Evolutionary conservation across 805 yeast species (phyloP), one percentile per base, ranked within the genome.

Genomic region (Metschnikowia gelsemii): DNA sequence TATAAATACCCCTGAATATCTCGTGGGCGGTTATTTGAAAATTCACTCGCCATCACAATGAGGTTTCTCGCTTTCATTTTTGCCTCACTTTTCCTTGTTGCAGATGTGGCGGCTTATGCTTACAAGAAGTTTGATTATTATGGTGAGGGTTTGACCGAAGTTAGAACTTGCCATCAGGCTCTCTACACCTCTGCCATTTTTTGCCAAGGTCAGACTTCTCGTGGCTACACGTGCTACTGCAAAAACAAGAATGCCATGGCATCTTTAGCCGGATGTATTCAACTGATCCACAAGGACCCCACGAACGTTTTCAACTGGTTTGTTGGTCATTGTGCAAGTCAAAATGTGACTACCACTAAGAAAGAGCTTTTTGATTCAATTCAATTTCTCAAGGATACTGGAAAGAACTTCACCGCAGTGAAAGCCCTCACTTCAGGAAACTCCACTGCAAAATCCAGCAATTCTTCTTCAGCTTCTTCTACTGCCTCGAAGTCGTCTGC

Each of bases 171-270:
- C 24, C 22, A 18, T 6, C 19, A 18, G 30, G 38, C 45, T 7
- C 38, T 42, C 16, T 42, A 6, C 13, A 5, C 25, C 2, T 32
- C 41, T 5, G 45, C 45, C 4, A 36, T 21, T 3, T 42, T 35
- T 31, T 42, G 45, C 17, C 9, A 20, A 9, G 12, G 13, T 12
- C 40, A 35, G 20, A 29, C 25, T n/a, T 18, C 40, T 12, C 21
- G 16, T 12, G 23, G 19, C 12, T 42, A 26, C 19, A 17, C 19
- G 13, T 42, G 45, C 29, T 42, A 32, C 14, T 42, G 45, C 22
- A 14, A 25, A 13, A 22, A 42, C 29, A 31, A 36, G 16, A 36
- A 36, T 12, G 45, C 45, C 26, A 42, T 35, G 40, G 45, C 45
- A 3, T 42, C 45, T 2, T n/a, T 42, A 26, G 40, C 38, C 13